Conservation (phyloP, 371 early-diverging fungal genomes). For the Mucor saturninus region DNA sequence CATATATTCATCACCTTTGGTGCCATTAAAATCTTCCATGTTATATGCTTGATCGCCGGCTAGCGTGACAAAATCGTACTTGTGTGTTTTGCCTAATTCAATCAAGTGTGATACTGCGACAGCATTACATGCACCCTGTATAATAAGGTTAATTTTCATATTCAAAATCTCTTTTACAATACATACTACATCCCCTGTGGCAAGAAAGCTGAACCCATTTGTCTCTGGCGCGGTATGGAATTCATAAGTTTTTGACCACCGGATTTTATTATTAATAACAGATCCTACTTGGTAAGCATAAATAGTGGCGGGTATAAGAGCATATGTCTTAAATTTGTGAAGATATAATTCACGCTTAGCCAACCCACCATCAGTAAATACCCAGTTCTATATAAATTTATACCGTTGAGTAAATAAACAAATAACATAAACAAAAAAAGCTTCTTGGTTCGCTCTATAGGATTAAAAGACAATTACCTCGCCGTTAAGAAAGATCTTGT, state of each 20-base stretch:
- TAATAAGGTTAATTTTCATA: background rate
- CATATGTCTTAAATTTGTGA: constrained; percentile 32
- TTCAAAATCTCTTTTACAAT: background rate
- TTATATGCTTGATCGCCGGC: constrained; percentile 56
- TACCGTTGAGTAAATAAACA: constrained; percentile 1
- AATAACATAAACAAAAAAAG: background rate
- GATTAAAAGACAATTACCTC: constrained; percentile 6
- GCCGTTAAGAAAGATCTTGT: constrained; percentile 8
- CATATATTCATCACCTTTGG: constrained; percentile 53
- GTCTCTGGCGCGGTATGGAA: constrained; percentile 43
- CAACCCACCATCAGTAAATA: constrained; percentile 42
- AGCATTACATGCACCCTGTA: constrained; percentile 49
- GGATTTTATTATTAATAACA: background rate
- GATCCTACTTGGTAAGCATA: constrained; percentile 45
- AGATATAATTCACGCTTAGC: constrained; percentile 32
- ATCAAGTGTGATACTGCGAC: constrained; percentile 42
- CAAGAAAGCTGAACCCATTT: constrained; percentile 43
- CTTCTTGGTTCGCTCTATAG: background rate
- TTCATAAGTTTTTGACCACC: constrained; percentile 39
- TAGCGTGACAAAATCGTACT: constrained; percentile 51
- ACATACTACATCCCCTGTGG: constrained; percentile 51
- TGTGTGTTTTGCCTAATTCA: constrained; percentile 35
- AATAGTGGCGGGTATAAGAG: constrained; percentile 23
- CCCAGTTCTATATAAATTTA: constrained; percentile 34
- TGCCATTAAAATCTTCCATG: constrained; percentile 48